Evolutionary conservation across 2,329 filamentous ascomycete species (phyloP), one percentile per base, ranked within the genome.

Genomic region (Helminthosporium solani): DNA sequence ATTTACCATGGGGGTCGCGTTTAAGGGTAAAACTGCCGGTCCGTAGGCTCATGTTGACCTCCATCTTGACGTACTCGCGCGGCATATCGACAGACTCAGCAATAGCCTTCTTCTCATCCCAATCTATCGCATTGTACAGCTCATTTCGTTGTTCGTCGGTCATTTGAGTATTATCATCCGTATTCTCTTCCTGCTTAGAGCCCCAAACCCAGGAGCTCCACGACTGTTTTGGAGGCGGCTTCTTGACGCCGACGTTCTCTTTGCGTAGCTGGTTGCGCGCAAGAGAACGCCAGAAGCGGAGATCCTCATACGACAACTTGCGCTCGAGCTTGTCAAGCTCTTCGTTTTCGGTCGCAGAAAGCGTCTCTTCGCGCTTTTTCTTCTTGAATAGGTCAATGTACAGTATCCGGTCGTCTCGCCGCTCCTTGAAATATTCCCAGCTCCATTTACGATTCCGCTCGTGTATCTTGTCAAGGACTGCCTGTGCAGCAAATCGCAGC

Each of bases 341-440:
- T 35, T 86, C 83, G 1, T 71, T 77, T 57, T 99, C 94, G 7
- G 85, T 77, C 0, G 84, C 68, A 0, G 83, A 79, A 9, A 96
- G 73, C 44, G 75, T 76, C 57, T 85, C 81, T 49, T 88, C 86
- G 50, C 84, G 83, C 58, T 82, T 85, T 70, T 85, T 88, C 74
- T 96, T 96, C 72, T 97, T 99, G 80, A 97, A 99, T 1, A 99
- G 75, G 49, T 90, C 84, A 50, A 97, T 96, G 67, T 99, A 99
- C 36, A 83, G 82, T 50, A 83, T 82, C 37, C 94, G 87, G 61
- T 97, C 87, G 66, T 99, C 92, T 56, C 94, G 83, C 43, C 94
- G 85, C 68, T 99, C 91, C 48, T 85, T 87, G 73, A 99, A 95
- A 70, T 90, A 99, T 30, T 82, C 90, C 94, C 95, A 99, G 0